Evolutionary conservation across 768 basidiomycete species (phyloP), one percentile per base, ranked within the genome.

Genomic region (Lactarius sanguifluus): DNA sequence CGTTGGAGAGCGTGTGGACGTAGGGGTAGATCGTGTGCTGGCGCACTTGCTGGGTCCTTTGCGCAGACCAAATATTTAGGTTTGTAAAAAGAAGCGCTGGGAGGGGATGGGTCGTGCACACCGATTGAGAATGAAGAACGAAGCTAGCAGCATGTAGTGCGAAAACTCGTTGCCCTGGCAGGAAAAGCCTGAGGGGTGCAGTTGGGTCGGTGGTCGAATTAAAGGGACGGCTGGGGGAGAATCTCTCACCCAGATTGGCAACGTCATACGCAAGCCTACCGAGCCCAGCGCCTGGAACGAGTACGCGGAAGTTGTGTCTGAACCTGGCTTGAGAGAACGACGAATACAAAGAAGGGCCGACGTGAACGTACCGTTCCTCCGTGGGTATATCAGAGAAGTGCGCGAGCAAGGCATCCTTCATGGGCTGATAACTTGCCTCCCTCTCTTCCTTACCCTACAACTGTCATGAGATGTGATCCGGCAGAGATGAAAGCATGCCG

Each of bases 91-190:
- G 34, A 25, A n/a, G 57, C 4, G 5, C 12, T 34, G 23, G 5
- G 13, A 43, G 36, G 18, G 23, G 47, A 38, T 2, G 25, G n/a
- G 16, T 60, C 28, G 45, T 60, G 60, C 83, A 12, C 71, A 94
- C 94, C 83, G 84, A 74, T 98, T 98, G 58, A 98, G 79, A 23
- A 97, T 86, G 74, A 90, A 91, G 73, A 88, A 89, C 5, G 96
- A 97, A 2, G 91, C 81, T 5, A 98, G 85, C 15, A 98, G 83
- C 94, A 96, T 96, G 76, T 93, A 94, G 70, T 96, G 91, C 38
- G 92, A 94, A 75, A 97, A 97, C 76, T 98, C 96, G 74, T 97
- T 97, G 25, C 91, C 95, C 76, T 96, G 95, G 69, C 91, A 94
- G 1, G 90, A 78, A 71, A 94, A 98, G 4, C 95, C 95, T 94